Conservation (phyloP, 1,139 yeast genomes). For the Blastobotrys indianensis region DNA sequence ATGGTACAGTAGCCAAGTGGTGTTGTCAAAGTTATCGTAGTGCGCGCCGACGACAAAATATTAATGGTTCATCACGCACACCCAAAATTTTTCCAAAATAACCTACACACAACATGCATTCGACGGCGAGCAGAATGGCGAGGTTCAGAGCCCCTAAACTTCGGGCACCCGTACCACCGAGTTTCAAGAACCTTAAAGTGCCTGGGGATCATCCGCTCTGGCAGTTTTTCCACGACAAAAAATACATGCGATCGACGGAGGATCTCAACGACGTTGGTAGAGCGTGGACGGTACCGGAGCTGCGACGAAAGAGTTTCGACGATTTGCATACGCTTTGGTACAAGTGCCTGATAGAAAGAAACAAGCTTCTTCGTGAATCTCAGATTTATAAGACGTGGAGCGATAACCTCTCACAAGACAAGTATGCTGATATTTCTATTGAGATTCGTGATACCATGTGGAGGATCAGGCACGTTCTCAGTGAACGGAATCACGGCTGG, state of each 20-base stretch:
- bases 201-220: slow-evolving; percentile 84
- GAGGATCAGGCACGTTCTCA: slow-evolving; percentile 77
- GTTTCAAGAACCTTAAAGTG: slow-evolving; percentile 63
- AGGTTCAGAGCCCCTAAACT: slow-evolving; percentile 36
- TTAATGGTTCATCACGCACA: not conserved
- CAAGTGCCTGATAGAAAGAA: slow-evolving; percentile 74
- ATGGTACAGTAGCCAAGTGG: not conserved
- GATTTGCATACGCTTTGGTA: slow-evolving; percentile 93
- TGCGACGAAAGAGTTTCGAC: slow-evolving; percentile 85
- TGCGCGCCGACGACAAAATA: not conserved
- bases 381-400: slow-evolving; percentile 40
- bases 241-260: slow-evolving; percentile 52
- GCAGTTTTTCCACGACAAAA: slow-evolving; percentile 71
- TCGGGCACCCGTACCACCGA: slow-evolving; percentile 83
- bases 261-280: slow-evolving; percentile 62
- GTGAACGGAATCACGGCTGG: slow-evolving; percentile 76
- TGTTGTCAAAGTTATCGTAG: not conserved
- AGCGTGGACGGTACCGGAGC: slow-evolving; percentile 82
- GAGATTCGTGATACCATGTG: slow-evolving; percentile 55
- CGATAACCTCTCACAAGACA: slow-evolving; percentile 20
- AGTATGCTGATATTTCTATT: slow-evolving; percentile 39
- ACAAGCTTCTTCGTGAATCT: slow-evolving; percentile 69
- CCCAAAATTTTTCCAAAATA: slow-evolving; percentile 1
- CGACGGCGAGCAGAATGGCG: slow-evolving; percentile 4
- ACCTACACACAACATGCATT: not conserved